Percentiles rank a stretch among this genome's conserved stretches.
Conservation (phyloP, 192 early-diverging fungal genomes). For the Physocladia obscura region DNA sequence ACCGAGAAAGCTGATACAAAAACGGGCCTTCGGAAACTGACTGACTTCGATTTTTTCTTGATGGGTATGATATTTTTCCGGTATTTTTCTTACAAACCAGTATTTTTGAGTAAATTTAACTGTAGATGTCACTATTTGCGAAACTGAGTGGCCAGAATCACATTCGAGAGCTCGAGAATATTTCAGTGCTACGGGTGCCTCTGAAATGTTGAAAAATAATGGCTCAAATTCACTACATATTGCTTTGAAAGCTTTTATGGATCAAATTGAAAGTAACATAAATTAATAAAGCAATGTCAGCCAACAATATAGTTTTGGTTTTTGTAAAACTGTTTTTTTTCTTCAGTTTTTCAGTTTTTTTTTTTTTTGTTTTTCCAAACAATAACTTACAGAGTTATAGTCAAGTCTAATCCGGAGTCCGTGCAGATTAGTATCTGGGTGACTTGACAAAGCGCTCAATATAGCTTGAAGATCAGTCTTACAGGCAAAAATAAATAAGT, state of each 20-base stretch:
- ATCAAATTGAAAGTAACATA: not conserved
- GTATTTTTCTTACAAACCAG: not conserved
- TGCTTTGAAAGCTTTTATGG: slow-evolving; percentile 11
- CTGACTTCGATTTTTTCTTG: slow-evolving; percentile 8
- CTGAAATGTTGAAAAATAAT: not conserved
- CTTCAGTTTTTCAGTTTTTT: not conserved
- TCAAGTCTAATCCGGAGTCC: slow-evolving; percentile 76
- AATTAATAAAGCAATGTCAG: not conserved
- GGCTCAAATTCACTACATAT: not conserved
- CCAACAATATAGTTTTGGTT: not conserved
- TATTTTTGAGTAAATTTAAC: no score
- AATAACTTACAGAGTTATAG: slow-evolving; percentile 58
- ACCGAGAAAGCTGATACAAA: not conserved
- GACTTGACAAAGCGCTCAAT: slow-evolving; percentile 56
- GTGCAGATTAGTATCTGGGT: slow-evolving; percentile 70
- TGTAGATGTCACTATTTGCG: slow-evolving; percentile 6
- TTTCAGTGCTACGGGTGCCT: not conserved
- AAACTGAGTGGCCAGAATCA: slow-evolving; percentile 12
- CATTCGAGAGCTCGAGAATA: not conserved
- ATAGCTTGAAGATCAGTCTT: slow-evolving; percentile 53
- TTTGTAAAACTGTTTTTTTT: no score
- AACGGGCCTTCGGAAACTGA: not conserved
- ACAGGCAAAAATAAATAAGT: no score
- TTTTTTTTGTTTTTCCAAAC: not conserved
- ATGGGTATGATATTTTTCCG: slow-evolving; percentile 2